Base-by-base conservation (phyloP, 805 yeast genomes). In the Kazachstania taianensis region DNA sequence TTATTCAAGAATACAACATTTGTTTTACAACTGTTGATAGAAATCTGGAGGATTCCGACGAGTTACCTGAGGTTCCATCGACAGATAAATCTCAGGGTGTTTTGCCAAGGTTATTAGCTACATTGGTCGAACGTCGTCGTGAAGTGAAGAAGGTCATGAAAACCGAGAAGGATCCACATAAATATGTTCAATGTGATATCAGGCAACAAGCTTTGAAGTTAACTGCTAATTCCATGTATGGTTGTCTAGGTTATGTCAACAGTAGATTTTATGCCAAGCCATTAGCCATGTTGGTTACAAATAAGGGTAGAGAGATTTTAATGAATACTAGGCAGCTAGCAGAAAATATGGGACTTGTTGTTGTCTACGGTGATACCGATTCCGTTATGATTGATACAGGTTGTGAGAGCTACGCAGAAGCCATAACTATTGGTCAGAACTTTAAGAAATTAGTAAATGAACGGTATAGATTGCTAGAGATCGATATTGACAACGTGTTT, bases 171-270 rank as follows among this genome's bases (percentile, higher is more conserved):
- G 73, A 78, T 16, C 66, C 75, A 0, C 61, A 66, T 36, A 86
- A 83, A 53, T 73, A 62, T 38, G 80, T 83, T 0, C 96, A 89
- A 53, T 85, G 81, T 67, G 97, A 92, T 57, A 86, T 87, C 53
- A 84, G 87, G 53, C 98, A 92, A 60, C 94, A 81, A 57, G 97
- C 98, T 0, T 72, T 92, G 55, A 92, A 92, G 57, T 69, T 92
- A 55, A 94, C 98, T 2, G 98, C 98, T 20, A 92, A 92, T 61
- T 92, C 98, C n/a, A 89, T 92, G 96, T 92, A 92, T 63, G 98
- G 98, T 54, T 92, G 97, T 72, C 70, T 92, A 49, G 98, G 98
- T 47, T 87, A 78, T 57, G 81, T 81, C 5, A 73, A 81, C 49
- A 85, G 96, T 16, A 72, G 98, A 51, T 92, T 92, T 59, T 89